These are phyloP conservation scores for Ascochyta rabiei DNA, from an alignment of 2,329 filamentous ascomycete genomes.

Conservation along the genomic window DNA sequence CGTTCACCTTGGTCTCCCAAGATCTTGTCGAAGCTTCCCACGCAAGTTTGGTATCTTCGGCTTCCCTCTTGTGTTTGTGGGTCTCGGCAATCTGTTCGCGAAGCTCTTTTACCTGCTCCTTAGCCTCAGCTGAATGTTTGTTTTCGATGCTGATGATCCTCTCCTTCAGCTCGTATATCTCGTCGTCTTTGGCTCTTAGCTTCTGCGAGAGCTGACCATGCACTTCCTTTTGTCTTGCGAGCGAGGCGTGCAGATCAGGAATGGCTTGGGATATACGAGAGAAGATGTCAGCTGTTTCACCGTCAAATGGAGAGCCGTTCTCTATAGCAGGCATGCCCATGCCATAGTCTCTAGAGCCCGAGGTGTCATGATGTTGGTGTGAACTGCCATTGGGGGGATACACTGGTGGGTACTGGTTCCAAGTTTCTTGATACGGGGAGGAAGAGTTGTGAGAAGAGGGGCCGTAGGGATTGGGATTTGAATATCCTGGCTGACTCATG, in stretches of 20 bases:
- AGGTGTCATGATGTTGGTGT: conserved; percentile 46
- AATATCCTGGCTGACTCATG: conserved; percentile 45
- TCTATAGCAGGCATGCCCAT: conserved; percentile 37
- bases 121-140: conserved; percentile 58
- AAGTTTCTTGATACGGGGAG: conserved; percentile 46
- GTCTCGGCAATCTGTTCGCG: conserved; percentile 54
- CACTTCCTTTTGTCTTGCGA: conserved; percentile 57
- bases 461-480: conserved; percentile 40
- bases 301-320: conserved; percentile 41
- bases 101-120: conserved; percentile 60
- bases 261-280: conserved; percentile 47
- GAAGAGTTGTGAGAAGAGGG: conserved; percentile 45
- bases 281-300: conserved; percentile 47
- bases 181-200: conserved; percentile 58
- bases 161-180: conserved; percentile 58
- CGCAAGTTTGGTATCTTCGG: conserved; percentile 38
- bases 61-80: conserved; percentile 51
- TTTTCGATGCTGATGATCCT: conserved; percentile 57
- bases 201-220: conserved; percentile 59
- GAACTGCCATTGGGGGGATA: conserved; percentile 45
- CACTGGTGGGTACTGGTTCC: conserved; percentile 43
- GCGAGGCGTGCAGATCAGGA: conserved; percentile 46
- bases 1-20: conserved; percentile 52
- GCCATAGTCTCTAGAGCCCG: conserved; percentile 44
- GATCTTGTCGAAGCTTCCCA: conserved; percentile 43